Percentiles rank a stretch among this genome's conserved stretches.
These are phyloP conservation scores for Suhomyces anneliseae DNA, from an alignment of 1,139 yeast genomes.

Conservation along the genomic window DNA sequence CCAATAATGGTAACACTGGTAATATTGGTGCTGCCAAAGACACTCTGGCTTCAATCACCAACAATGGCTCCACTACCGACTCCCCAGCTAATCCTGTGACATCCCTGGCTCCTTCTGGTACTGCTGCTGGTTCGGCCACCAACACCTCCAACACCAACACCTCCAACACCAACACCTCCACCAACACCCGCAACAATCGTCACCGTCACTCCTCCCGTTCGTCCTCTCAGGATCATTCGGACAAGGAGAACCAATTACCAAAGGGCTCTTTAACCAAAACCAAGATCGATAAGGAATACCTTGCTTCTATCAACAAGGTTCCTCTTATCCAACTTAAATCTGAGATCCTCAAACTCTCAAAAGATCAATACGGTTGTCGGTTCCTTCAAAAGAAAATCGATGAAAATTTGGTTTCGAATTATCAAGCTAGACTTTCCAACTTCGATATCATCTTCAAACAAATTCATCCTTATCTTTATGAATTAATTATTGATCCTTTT, in stretches of 20 bases:
- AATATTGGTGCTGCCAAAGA: background rate
- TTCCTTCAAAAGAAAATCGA: slow-evolving; percentile 49
- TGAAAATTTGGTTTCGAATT: slow-evolving; percentile 35
- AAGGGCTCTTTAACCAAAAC: slow-evolving; percentile 2
- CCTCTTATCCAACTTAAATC: slow-evolving; percentile 37
- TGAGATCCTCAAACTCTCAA: slow-evolving; percentile 40
- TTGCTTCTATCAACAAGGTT: slow-evolving; percentile 36
- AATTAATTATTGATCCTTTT: slow-evolving; percentile 44
- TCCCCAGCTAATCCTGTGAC: background rate
- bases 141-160: background rate
- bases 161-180: background rate
- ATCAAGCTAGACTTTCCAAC: slow-evolving; percentile 33
- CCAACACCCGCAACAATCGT: background rate
- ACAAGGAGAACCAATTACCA: slow-evolving; percentile 9
- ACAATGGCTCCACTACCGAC: too few species aligned
- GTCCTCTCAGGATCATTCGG: slow-evolving; percentile 6
- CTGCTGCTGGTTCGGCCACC: background rate
- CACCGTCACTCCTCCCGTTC: slow-evolving; percentile 3
- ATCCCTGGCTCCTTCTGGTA: background rate
- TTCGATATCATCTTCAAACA: slow-evolving; percentile 44
- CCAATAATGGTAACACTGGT: background rate
- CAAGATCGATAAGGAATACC: slow-evolving; percentile 46
- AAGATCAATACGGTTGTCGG: slow-evolving; percentile 51
- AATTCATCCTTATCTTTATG: slow-evolving; percentile 40
- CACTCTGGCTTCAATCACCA: background rate